Evolutionary conservation across 2,329 filamentous ascomycete species (phyloP).

Genomic region (Onygenales sp.): DNA sequence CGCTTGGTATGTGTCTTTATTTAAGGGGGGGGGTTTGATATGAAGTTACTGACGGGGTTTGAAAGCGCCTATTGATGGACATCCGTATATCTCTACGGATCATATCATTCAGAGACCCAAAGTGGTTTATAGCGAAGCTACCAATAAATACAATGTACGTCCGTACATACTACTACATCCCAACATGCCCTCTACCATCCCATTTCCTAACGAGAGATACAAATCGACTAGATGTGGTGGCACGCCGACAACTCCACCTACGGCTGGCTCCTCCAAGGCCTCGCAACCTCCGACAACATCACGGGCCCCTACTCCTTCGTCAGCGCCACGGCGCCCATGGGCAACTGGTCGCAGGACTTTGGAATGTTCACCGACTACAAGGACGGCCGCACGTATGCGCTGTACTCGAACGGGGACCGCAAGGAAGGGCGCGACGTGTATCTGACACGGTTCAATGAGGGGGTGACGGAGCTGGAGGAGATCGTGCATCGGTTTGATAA

Average conservation of each 20-base stretch:
- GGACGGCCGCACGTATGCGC: conserved; percentile 44
- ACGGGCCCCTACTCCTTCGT: conserved; percentile 47
- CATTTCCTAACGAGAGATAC: neutral
- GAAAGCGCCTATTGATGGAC: conserved; percentile 42
- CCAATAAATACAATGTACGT: conserved; percentile 47
- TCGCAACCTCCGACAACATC: conserved; percentile 45
- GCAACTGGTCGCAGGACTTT: conserved; percentile 56
- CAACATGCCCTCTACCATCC: neutral
- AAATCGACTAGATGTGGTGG: conserved; percentile 44
- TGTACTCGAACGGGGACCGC: conserved; percentile 52
- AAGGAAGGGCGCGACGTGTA: conserved; percentile 49
- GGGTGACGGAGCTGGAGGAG: conserved; percentile 42
- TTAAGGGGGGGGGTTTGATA: conserved; percentile 24
- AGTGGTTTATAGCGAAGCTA: conserved; percentile 44
- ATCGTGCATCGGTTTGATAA: conserved; percentile 49
- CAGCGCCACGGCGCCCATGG: conserved; percentile 45
- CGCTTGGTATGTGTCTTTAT: conserved; percentile 25
- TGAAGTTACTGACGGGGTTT: neutral
- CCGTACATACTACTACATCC: neutral
- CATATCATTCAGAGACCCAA: conserved; percentile 55
- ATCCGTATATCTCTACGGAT: conserved; percentile 45
- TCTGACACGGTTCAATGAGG: conserved; percentile 44
- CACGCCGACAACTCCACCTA: conserved; percentile 52
- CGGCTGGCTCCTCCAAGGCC: conserved; percentile 46
- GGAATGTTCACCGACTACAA: conserved; percentile 53